These are phyloP conservation scores for Amphichorda felina DNA, from an alignment of 2,329 filamentous ascomycete species.

Conservation along the genomic window DNA sequence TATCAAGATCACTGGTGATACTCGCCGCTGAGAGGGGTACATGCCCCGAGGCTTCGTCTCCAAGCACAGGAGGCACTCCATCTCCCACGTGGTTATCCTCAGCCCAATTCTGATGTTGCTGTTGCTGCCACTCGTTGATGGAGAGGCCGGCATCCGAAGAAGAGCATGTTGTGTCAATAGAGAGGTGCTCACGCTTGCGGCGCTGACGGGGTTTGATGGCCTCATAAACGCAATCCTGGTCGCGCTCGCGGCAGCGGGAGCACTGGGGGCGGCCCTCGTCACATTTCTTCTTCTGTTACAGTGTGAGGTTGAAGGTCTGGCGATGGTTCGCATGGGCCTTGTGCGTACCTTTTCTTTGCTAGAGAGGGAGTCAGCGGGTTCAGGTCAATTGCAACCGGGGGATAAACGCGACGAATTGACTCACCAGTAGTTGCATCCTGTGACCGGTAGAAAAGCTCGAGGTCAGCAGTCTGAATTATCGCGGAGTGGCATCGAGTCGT, in stretches of 20 bases:
- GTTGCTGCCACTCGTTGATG: constrained; percentile 4
- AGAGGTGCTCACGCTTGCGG: constrained; percentile 16
- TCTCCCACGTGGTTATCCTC: neutral
- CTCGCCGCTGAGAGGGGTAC: neutral
- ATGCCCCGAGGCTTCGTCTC: neutral
- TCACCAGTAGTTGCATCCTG: constrained; percentile 42
- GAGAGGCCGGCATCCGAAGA: constrained; percentile 1
- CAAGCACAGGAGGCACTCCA: neutral
- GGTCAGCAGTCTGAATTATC: no score
- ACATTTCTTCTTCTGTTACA: constrained; percentile 43
- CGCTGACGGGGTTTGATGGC: constrained; percentile 27
- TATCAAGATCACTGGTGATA: neutral
- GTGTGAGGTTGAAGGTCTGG: no score
- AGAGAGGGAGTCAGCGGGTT: constrained; percentile 8
- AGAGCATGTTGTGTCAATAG: constrained; percentile 6
- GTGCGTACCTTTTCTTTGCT: constrained; percentile 44
- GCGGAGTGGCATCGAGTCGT: no score
- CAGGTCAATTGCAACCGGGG: neutral
- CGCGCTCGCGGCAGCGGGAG: constrained; percentile 35
- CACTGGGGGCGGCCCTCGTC: constrained; percentile 40
- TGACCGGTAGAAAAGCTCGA: no score
- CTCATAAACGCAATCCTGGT: constrained; percentile 37
- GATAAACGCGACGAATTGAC: constrained; percentile 11
- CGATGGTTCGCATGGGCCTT: no score
- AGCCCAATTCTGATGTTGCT: neutral